Conservation (phyloP, 768 basidiomycete species). For the Suillus variegatus region DNA sequence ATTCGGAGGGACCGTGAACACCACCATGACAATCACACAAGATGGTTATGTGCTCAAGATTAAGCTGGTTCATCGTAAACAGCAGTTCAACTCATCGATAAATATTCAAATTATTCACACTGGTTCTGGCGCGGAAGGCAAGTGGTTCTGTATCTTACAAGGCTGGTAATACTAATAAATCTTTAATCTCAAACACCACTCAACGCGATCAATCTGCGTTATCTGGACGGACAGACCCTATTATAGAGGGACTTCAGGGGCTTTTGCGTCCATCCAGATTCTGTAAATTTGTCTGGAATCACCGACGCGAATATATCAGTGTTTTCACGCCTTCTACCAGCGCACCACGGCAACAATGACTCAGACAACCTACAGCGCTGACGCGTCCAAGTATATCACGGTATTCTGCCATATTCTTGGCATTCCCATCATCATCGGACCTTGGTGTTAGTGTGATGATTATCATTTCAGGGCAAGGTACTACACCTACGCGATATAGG, state of each 20-base stretch:
- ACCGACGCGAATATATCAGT: background rate
- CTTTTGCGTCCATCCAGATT: background rate
- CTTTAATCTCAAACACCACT: background rate
- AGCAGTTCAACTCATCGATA: background rate
- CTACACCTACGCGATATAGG: background rate
- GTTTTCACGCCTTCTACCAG: background rate
- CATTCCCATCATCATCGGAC: constrained; percentile 41
- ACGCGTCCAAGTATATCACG: constrained; percentile 20
- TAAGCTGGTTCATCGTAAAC: background rate
- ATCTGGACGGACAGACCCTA: background rate
- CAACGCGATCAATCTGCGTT: background rate
- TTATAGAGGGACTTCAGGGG: background rate
- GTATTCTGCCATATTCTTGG: constrained; percentile 55
- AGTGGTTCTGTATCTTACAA: background rate
- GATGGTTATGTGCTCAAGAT: background rate
- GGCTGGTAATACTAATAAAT: background rate
- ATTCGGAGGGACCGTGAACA: too few species aligned
- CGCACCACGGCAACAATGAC: constrained; percentile 23
- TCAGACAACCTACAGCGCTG: constrained; percentile 15
- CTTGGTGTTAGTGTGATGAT: background rate
- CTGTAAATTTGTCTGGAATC: background rate
- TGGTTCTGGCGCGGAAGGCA: background rate
- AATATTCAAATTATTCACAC: background rate
- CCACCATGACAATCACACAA: background rate
- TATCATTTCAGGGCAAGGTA: background rate